phyloP scores from a whole-genome alignment of 2,329 filamentous ascomycete genomes.

The Didymella arachidicola region DNA sequence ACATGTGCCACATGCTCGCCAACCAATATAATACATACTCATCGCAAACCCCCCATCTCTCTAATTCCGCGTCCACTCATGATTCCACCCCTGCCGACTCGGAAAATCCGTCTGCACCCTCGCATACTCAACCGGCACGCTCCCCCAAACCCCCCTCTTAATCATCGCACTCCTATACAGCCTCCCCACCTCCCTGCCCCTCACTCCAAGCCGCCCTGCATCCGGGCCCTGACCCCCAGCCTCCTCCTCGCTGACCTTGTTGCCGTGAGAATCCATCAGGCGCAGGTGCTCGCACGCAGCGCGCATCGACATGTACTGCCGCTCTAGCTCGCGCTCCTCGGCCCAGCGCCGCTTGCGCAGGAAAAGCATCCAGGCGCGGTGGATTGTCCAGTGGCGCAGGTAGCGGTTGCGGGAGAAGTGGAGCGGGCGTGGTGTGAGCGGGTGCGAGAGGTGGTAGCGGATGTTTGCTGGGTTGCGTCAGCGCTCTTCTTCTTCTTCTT shows the following conservation, averaged over 20 bases:
- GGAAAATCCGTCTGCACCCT: constrained; percentile 85
- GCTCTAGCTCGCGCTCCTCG: constrained; percentile 74
- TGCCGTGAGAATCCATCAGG: constrained; percentile 56
- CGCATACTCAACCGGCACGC: constrained; percentile 91
- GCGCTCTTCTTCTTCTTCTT: too few relatives aligned
- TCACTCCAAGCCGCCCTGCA: constrained; percentile 34
- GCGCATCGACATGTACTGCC: constrained; percentile 83
- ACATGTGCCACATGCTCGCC: constrained; percentile 1
- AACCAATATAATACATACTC: constrained; percentile 22
- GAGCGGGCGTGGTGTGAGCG: constrained; percentile 75
- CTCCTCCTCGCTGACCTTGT: constrained; percentile 53
- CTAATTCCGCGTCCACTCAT: constrained; percentile 77
- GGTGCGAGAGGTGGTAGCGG: constrained; percentile 74
- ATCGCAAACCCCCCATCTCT: not conserved
- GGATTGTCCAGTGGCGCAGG: constrained; percentile 98
- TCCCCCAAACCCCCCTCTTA: constrained; percentile 86
- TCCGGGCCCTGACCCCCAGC: constrained; percentile 63
- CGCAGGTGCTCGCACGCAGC: constrained; percentile 85
- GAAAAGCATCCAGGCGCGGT: constrained; percentile 90
- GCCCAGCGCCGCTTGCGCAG: constrained; percentile 71
- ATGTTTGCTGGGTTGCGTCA: constrained; percentile 61
- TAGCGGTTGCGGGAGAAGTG: constrained; percentile 86
- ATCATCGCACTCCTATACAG: constrained; percentile 88
- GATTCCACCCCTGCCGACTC: constrained; percentile 82
- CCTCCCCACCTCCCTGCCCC: constrained; percentile 67